A percentile compares a stretch with the other conserved stretches of the same genome.
Evolutionary conservation across 2,329 filamentous ascomycete genomes (phyloP).

Genomic region (Diaporthe ampelina): DNA sequence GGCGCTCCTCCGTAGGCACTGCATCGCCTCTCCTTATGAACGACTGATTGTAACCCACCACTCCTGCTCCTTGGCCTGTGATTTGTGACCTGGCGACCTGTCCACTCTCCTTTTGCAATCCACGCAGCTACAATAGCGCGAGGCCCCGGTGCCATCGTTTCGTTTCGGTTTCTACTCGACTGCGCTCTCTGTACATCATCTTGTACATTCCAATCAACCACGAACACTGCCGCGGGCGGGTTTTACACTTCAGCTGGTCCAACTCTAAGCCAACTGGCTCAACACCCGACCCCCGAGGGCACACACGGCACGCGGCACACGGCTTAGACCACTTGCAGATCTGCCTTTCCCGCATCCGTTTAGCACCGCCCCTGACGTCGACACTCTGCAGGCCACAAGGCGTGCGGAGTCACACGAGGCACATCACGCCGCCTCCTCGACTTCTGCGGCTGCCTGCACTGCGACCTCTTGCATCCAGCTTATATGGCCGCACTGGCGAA

Average conservation of each 20-base stretch:
- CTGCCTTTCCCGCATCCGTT: constrained; percentile 31
- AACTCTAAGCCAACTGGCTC: not conserved
- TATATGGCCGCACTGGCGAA: constrained; percentile 32
- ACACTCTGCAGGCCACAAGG: constrained; percentile 4
- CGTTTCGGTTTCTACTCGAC: not conserved
- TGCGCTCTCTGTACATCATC: not conserved
- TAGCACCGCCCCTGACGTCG: constrained; percentile 39
- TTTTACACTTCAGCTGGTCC: not conserved
- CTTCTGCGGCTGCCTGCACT: not conserved
- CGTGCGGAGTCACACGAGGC: constrained; percentile 24
- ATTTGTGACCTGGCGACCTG: constrained; percentile 2
- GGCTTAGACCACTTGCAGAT: constrained; percentile 14
- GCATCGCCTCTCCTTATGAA: constrained; percentile 24
- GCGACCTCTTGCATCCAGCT: not conserved
- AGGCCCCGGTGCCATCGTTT: constrained; percentile 9
- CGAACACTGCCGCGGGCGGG: constrained; percentile 13
- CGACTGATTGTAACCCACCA: not conserved
- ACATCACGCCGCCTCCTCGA: not conserved
- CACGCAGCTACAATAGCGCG: constrained; percentile 12
- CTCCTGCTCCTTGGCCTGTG: constrained; percentile 18
- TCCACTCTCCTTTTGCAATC: constrained; percentile 9
- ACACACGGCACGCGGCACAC: not conserved
- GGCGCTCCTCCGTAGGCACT: not conserved
- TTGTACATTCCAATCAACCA: not conserved
- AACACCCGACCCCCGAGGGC: not conserved